Evolutionary conservation across 805 yeast species (phyloP).

Genomic region (Candida ipomoeae): DNA sequence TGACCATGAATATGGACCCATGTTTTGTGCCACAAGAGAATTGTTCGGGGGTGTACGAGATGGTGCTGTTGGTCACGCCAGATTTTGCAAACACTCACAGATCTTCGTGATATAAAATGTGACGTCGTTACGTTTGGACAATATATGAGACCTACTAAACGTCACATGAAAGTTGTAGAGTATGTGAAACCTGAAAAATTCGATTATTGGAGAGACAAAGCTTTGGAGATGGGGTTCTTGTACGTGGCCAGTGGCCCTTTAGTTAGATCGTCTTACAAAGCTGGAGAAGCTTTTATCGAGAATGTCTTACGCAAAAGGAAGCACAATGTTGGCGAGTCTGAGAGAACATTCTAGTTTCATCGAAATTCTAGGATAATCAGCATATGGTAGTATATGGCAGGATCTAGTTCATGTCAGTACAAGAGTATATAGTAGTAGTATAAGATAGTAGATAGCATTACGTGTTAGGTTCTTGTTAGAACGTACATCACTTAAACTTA

Average conservation of each 20-base stretch:
- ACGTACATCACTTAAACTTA: too few relatives aligned
- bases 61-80: too few relatives aligned
- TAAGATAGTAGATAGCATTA: too few relatives aligned
- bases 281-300: conserved; percentile 97
- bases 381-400: too few relatives aligned
- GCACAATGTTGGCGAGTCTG: conserved; percentile 44
- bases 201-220: conserved; percentile 85
- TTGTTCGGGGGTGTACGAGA: too few relatives aligned
- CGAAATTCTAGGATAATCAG: not conserved
- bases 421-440: too few relatives aligned
- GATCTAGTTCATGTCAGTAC: too few relatives aligned
- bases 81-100: conserved; percentile 66
- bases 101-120: conserved; percentile 70
- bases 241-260: conserved; percentile 97
- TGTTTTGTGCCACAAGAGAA: too few relatives aligned
- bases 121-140: conserved; percentile 99
- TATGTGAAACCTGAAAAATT: conserved; percentile 92
- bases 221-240: conserved; percentile 84
- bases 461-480: too few relatives aligned
- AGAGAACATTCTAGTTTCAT: conserved; percentile 19
- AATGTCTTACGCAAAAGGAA: conserved; percentile 79
- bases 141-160: conserved; percentile 97
- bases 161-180: conserved; percentile 98
- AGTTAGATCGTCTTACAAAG: conserved; percentile 94
- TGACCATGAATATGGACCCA: too few relatives aligned